These are phyloP conservation scores for Calonectria hongkongensis DNA, from an alignment of 2,329 filamentous ascomycete genomes.

Conservation along the genomic window DNA sequence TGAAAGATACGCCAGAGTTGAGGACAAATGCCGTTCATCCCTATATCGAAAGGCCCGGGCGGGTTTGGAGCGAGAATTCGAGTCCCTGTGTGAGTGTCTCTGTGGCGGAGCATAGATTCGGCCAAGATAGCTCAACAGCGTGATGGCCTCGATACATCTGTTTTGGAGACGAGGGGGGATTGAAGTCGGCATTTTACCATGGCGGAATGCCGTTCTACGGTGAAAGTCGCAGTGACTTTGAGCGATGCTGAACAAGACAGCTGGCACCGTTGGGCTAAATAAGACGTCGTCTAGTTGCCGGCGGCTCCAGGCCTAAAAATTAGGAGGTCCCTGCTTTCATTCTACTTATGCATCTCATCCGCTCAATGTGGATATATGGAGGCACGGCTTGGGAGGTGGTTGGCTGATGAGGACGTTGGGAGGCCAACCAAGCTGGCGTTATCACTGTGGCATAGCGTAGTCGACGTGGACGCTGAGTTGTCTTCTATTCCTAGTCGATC, in stretches of 20 bases:
- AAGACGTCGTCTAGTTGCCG: background rate
- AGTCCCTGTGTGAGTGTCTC: background rate
- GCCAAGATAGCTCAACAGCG: slow-evolving; percentile 43
- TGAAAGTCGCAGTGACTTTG: background rate
- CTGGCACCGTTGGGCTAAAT: background rate
- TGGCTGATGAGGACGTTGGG: slow-evolving; percentile 40
- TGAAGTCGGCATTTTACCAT: slow-evolving; percentile 2
- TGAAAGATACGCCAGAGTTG: slow-evolving; percentile 47
- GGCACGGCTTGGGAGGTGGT: slow-evolving; percentile 7
- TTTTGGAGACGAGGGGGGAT: slow-evolving; percentile 8
- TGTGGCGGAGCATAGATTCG: slow-evolving; percentile 25
- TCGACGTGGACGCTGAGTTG: slow-evolving; percentile 21
- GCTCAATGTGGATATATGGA: background rate
- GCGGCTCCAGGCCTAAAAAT: background rate
- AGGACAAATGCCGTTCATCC: slow-evolving; percentile 46
- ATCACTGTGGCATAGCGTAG: slow-evolving; percentile 5
- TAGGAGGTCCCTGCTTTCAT: background rate
- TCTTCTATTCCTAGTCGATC: background rate
- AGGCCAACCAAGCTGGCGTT: slow-evolving; percentile 44
- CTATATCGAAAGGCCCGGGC: slow-evolving; percentile 30
- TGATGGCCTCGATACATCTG: slow-evolving; percentile 42
- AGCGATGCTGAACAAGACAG: background rate
- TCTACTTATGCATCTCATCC: slow-evolving; percentile 16
- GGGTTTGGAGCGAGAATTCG: background rate
- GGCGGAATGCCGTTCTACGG: background rate